phyloP scores from a whole-genome alignment of 2,329 filamentous ascomycete genomes.

The Fusarium fracticaudum region DNA sequence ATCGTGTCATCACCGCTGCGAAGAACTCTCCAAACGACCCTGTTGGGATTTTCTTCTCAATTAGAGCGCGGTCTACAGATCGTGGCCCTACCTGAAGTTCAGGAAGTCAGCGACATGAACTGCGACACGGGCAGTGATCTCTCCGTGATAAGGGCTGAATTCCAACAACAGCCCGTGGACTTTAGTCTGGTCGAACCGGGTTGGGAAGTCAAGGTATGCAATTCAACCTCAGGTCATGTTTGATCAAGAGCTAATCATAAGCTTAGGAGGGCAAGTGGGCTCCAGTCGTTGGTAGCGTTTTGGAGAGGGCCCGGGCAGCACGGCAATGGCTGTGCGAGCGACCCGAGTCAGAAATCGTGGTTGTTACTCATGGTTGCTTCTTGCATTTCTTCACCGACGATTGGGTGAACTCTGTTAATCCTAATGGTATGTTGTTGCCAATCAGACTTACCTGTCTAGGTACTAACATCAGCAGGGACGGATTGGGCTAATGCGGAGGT shows the following conservation, averaged over 20 bases:
- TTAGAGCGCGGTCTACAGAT: neutral
- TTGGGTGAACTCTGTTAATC: neutral
- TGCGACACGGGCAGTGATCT: neutral
- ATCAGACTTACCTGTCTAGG: rapidly evolving
- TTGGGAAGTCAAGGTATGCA: neutral
- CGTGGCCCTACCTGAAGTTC: neutral
- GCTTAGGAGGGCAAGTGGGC: neutral
- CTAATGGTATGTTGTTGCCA: neutral
- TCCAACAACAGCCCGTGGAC: neutral
- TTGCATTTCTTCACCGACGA: neutral
- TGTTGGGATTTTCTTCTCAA: neutral
- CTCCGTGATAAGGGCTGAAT: neutral
- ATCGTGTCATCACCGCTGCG: neutral
- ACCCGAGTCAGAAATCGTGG: neutral
- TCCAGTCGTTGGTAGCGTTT: rapidly evolving
- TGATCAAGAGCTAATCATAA: neutral
- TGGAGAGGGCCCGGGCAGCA: neutral
- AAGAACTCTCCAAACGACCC: neutral
- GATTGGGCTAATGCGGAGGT: neutral
- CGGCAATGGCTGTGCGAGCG: neutral
- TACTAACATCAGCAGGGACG: neutral
- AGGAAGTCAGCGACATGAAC: neutral
- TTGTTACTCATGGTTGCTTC: neutral
- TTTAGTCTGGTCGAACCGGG: neutral
- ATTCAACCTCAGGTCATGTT: rapidly evolving